Percentiles rank a stretch among this genome's conserved stretches.
Conservation (phyloP, 331 rosid species). For the Acacia concinna region DNA sequence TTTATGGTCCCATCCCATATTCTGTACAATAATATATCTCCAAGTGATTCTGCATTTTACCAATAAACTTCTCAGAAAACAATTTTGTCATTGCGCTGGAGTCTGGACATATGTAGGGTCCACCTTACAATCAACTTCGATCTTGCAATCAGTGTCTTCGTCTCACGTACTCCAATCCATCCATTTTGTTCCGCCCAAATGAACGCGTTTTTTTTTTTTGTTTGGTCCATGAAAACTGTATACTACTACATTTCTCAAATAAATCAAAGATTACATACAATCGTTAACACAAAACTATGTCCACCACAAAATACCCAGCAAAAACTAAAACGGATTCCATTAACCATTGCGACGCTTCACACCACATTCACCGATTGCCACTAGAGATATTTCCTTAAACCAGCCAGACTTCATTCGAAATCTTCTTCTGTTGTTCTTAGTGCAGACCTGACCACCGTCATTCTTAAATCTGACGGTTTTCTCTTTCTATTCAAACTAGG, state of each 20-base stretch:
- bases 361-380: background rate
- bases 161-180: background rate
- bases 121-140: background rate
- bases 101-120: background rate
- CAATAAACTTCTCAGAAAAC: too few species aligned
- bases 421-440: slow-evolving; percentile 10
- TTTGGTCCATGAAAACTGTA: too few species aligned
- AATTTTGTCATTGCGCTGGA: too few species aligned
- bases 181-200: background rate
- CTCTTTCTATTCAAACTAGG: background rate
- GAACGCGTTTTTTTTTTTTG: background rate
- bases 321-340: too few species aligned
- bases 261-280: too few species aligned
- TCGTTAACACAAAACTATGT: too few species aligned
- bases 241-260: too few species aligned
- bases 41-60: too few species aligned
- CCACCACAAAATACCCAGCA: too few species aligned
- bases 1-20: too few species aligned
- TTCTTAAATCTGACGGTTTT: background rate
- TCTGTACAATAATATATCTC: too few species aligned
- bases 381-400: background rate
- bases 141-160: background rate
- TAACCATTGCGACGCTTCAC: too few species aligned
- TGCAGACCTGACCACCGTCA: slow-evolving; percentile 30
- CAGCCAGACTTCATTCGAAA: background rate